These are phyloP conservation scores for Stagonosporopsis tanaceti DNA, from an alignment of 2,329 filamentous ascomycete species.

Conservation along the genomic window DNA sequence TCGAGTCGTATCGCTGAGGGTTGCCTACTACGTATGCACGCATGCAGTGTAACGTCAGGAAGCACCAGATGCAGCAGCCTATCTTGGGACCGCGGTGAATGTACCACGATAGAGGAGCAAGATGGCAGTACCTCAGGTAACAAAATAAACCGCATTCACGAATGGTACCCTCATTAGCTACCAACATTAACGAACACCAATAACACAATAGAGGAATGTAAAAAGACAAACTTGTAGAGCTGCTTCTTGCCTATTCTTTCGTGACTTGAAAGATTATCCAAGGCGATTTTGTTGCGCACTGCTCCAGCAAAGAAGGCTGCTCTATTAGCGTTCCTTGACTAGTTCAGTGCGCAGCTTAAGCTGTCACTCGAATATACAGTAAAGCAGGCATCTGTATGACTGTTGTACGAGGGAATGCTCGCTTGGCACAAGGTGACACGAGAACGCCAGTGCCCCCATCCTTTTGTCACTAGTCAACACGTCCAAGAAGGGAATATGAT, in stretches of 20 bases:
- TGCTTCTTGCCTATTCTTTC: no score
- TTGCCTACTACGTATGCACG: background rate
- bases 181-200: no score
- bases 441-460: background rate
- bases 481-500: background rate
- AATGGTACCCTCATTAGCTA: no score
- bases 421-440: background rate
- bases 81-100: background rate
- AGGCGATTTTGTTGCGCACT: no score
- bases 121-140: background rate
- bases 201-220: no score
- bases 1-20: background rate
- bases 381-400: background rate
- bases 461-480: background rate
- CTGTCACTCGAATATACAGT: background rate
- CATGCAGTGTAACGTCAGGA: background rate
- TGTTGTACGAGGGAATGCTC: background rate
- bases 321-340: no score
- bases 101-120: background rate
- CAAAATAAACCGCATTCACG: no score
- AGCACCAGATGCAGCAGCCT: background rate
- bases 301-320: no score
- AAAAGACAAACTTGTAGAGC: no score
- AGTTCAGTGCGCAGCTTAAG: no score
- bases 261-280: no score